Evolutionary conservation across 2,329 filamentous ascomycete genomes (phyloP).

Genomic region (Magnaporthiopsis incrustans): DNA sequence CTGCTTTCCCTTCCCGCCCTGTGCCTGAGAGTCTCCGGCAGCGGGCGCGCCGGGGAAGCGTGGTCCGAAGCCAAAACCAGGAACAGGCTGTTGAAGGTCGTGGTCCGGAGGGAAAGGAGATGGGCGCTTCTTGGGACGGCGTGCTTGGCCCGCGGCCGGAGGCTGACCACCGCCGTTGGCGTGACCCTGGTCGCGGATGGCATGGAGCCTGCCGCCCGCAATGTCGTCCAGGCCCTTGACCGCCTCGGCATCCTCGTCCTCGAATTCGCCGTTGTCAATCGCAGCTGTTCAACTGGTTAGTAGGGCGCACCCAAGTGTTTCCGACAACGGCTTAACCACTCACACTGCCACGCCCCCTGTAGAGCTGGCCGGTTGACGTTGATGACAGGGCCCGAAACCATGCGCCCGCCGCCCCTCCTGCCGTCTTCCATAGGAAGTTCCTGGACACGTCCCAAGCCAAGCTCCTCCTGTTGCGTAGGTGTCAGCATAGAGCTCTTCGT

Average conservation of each 20-base stretch:
- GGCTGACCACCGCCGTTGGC: not conserved
- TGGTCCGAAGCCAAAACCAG: not conserved
- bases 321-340: not conserved
- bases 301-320: not conserved
- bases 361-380: not conserved
- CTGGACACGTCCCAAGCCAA: conserved; percentile 1
- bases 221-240: conserved; percentile 13
- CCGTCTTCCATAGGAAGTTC: conserved; percentile 7
- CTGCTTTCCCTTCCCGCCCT: not conserved
- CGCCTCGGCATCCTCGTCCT: conserved; percentile 9
- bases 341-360: not conserved
- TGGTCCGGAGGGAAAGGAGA: not conserved
- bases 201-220: conserved; percentile 20
- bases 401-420: not conserved
- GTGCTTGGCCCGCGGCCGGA: not conserved
- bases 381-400: not conserved
- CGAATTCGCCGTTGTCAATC: conserved; percentile 4
- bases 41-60: not conserved
- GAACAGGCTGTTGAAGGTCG: not conserved
- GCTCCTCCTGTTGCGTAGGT: conserved; percentile 1
- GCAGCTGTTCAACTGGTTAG: conserved; percentile 1
- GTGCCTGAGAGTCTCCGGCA: not conserved
- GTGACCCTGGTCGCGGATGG: conserved; percentile 22
- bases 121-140: not conserved
- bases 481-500: not conserved